phyloP scores from a whole-genome alignment of 805 yeast genomes.

The Nakazawaea populi region DNA sequence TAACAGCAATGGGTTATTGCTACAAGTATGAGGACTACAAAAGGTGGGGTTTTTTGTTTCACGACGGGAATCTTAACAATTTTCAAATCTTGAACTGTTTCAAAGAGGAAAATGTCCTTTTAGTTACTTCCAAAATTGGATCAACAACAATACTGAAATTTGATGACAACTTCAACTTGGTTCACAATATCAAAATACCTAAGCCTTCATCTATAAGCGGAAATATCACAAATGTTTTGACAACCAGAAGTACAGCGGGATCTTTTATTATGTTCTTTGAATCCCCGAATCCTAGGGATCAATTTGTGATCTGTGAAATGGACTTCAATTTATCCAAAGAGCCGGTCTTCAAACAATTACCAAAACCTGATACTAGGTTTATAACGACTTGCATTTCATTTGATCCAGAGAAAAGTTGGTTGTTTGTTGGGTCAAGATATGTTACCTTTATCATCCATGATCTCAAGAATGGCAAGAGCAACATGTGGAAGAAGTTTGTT shows the following conservation, averaged over 20 bases:
- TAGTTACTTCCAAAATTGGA: constrained; percentile 31
- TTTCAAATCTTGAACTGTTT: constrained; percentile 23
- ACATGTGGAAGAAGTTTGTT: constrained; percentile 41
- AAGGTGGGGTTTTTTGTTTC: constrained; percentile 23
- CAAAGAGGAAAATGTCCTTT: constrained; percentile 15
- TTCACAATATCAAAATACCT: constrained; percentile 17
- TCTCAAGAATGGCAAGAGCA: constrained; percentile 18
- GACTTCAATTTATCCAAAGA: constrained; percentile 19
- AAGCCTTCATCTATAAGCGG: constrained; percentile 22
- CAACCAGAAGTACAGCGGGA: constrained; percentile 20
- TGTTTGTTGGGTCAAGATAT: constrained; percentile 67
- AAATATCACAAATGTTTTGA: constrained; percentile 45
- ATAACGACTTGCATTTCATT: constrained; percentile 52
- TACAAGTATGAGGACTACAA: constrained; percentile 23
- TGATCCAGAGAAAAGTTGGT: constrained; percentile 29
- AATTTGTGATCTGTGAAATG: constrained; percentile 39
- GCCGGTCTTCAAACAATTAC: constrained; percentile 9
- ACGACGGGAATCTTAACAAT: constrained; percentile 20
- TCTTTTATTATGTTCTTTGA: constrained; percentile 41
- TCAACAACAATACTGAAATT: constrained; percentile 38
- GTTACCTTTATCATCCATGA: constrained; percentile 59
- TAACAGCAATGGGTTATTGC: constrained; percentile 58
- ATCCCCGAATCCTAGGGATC: constrained; percentile 61
- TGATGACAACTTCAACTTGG: constrained; percentile 26
- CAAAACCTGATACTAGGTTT: constrained; percentile 32